Evolutionary conservation across 2,329 filamentous ascomycete genomes (phyloP).

Genomic region (Epichloe gansuensis): DNA sequence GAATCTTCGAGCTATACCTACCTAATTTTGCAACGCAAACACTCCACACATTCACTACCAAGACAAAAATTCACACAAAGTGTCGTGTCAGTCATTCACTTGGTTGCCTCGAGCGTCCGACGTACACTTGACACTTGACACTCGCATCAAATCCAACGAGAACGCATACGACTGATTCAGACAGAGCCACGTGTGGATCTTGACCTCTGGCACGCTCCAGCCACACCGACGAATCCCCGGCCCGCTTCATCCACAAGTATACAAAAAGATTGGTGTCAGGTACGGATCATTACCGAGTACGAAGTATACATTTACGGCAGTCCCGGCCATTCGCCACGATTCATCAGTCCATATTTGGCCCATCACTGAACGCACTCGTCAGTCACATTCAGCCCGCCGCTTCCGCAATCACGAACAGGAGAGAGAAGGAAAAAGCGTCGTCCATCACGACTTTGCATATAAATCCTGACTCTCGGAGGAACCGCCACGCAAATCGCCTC

Average conservation of each 20-base stretch:
- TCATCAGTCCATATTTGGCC: neutral
- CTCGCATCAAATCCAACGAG: neutral
- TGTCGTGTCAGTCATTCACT: too few species aligned
- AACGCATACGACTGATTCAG: neutral
- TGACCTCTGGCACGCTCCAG: conserved; percentile 5
- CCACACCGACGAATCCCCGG: conserved; percentile 5
- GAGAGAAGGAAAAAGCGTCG: neutral
- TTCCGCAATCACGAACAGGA: neutral
- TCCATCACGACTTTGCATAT: neutral
- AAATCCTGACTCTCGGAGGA: neutral
- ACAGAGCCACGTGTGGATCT: conserved; percentile 6
- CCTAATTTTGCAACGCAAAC: too few species aligned
- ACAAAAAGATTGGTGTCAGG: neutral
- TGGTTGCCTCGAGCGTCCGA: too few species aligned
- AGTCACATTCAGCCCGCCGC: neutral
- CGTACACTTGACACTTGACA: too few species aligned
- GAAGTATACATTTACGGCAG: neutral
- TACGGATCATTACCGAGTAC: neutral
- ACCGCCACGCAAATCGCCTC: neutral
- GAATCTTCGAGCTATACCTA: neutral
- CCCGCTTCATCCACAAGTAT: neutral
- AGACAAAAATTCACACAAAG: too few species aligned
- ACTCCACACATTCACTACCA: too few species aligned
- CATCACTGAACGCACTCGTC: neutral
- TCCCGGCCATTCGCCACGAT: neutral